phyloP scores from a whole-genome alignment of 129 eudicot species.

The Artemisia tridentata region DNA sequence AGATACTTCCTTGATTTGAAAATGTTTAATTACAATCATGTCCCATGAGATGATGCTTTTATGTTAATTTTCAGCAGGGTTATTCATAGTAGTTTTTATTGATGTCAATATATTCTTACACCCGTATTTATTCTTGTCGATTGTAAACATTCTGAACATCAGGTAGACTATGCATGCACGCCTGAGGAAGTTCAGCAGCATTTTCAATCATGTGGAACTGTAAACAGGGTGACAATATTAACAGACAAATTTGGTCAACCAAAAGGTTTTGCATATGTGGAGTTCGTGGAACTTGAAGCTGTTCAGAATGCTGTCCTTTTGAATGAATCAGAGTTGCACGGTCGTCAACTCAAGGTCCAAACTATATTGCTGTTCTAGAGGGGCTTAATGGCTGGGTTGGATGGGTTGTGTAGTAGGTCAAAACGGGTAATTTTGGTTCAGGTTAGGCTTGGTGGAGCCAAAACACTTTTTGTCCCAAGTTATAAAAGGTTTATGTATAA shows the following conservation, averaged over 20 bases:
- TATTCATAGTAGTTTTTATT: not conserved
- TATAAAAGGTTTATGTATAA: no score
- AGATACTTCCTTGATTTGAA: constrained; percentile 11
- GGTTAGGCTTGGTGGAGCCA: no score
- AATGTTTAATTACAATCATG: not conserved
- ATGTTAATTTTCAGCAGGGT: not conserved
- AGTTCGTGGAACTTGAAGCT: constrained; percentile 77
- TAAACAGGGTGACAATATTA: constrained; percentile 81
- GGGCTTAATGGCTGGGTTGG: no score
- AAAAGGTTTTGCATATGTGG: constrained; percentile 89
- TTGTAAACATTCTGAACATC: constrained; percentile 23
- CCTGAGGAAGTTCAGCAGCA: constrained; percentile 97
- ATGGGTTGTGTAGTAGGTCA: no score
- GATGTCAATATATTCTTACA: not conserved
- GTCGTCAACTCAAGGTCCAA: constrained; percentile 83
- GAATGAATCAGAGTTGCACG: constrained; percentile 88
- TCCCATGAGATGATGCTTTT: not conserved
- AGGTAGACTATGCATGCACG: constrained; percentile 97
- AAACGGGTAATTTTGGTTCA: no score
- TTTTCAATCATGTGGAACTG: constrained; percentile 81
- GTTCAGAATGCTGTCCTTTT: constrained; percentile 68
- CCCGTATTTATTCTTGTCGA: constrained; percentile 2
- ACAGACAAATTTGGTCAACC: constrained; percentile 94
- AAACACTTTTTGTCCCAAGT: no score
- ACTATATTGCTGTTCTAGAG: constrained; percentile 3